These are phyloP conservation scores for Leucosporidium scottii DNA, from an alignment of 768 basidiomycete genomes.

Conservation along the genomic window DNA sequence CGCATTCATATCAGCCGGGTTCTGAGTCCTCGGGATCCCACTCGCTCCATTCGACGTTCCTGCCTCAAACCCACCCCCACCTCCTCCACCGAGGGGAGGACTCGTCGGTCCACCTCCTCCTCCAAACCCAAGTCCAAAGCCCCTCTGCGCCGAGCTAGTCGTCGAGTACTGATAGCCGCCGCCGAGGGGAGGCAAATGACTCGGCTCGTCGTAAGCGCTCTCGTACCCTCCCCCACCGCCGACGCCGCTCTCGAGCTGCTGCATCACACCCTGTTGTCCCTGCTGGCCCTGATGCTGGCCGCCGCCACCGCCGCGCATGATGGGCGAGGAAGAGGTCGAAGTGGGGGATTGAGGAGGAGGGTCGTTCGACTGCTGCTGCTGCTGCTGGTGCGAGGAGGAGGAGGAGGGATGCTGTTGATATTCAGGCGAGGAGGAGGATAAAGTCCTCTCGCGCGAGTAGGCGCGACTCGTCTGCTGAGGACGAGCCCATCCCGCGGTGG, in stretches of 20 bases:
- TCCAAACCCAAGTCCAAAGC: not conserved
- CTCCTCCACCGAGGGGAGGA: not conserved
- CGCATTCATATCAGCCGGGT: conserved; percentile 34
- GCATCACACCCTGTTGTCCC: not conserved
- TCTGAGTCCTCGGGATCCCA: conserved; percentile 17
- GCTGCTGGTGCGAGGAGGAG: too few species aligned
- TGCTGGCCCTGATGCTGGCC: not conserved
- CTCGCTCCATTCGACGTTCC: not conserved
- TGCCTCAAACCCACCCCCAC: too few species aligned
- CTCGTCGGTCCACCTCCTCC: not conserved
- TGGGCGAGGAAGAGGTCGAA: not conserved
- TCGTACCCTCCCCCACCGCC: not conserved
- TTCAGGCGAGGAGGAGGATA: conserved; percentile 3
- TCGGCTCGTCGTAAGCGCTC: not conserved
- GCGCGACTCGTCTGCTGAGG: not conserved
- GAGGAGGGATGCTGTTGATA: too few species aligned
- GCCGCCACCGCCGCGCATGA: not conserved
- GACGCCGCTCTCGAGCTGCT: conserved; percentile 2
- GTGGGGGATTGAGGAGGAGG: not conserved
- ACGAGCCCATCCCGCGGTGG: too few species aligned
- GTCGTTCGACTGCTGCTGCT: too few species aligned
- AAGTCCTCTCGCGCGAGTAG: not conserved
- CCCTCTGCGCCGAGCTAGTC: not conserved
- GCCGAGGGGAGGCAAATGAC: too few species aligned
- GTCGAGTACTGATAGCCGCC: not conserved